Evolutionary conservation across 1,284 basidiomycete species (phyloP).

Genomic region (Paramarasmius palmivorus): DNA sequence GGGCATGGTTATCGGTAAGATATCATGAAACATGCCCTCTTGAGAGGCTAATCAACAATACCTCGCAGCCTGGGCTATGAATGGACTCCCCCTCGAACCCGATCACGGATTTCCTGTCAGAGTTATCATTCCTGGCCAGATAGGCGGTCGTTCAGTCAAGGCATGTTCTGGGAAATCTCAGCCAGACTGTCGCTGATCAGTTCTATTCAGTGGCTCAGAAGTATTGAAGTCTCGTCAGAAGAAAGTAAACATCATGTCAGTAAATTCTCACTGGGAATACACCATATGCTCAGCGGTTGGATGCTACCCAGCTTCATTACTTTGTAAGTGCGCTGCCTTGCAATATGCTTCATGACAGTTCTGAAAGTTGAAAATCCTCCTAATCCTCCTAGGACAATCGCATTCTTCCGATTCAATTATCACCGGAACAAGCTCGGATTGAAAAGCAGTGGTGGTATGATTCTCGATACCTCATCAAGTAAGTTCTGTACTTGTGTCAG

Average conservation of each 20-base stretch:
- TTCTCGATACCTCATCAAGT: constrained; percentile 43
- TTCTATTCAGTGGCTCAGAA: constrained; percentile 53
- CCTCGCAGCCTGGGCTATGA: constrained; percentile 44
- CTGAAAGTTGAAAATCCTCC: constrained; percentile 2
- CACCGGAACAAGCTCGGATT: constrained; percentile 55
- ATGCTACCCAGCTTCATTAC: constrained; percentile 27
- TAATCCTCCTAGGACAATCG: constrained; percentile 61
- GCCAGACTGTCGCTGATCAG: no score
- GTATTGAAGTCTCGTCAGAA: constrained; percentile 53
- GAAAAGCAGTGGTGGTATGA: constrained; percentile 68
- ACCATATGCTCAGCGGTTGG: neutral
- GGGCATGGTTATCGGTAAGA: constrained; percentile 65
- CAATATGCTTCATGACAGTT: no score
- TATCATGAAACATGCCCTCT: constrained; percentile 44
- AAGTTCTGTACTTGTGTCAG: neutral
- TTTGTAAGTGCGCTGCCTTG: constrained; percentile 32
- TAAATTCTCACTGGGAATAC: neutral
- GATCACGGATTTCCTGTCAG: constrained; percentile 71
- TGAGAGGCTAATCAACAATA: neutral
- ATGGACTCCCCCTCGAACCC: constrained; percentile 51
- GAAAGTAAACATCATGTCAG: constrained; percentile 57
- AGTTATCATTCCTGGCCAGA: constrained; percentile 64
- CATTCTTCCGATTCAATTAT: constrained; percentile 57
- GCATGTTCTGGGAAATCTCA: constrained; percentile 9
- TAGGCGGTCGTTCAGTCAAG: constrained; percentile 56